Base-by-base conservation (phyloP, 495 filamentous ascomycete species). In the Talaromyces trachyspermus region DNA sequence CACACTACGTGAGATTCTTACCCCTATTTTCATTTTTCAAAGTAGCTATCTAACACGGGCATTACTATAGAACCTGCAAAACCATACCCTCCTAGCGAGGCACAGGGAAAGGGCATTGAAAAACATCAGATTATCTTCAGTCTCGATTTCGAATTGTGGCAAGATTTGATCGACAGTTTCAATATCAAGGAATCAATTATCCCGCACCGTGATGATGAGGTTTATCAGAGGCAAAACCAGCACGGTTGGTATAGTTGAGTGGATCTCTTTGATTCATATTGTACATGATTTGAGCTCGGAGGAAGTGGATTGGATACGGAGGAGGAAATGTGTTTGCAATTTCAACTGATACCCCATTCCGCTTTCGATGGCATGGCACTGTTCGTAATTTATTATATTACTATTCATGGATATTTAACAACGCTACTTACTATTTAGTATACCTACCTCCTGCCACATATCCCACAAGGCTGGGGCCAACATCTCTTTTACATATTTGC, bases 91-190 rank as follows among this genome's bases (percentile, higher is more conserved):
- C 61, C 70, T 1, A 59, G 58, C 32, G 70, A 75, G 51, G 60
- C 77, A 5, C 66, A 74, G 43, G 61, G 68, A 30, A 62, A 67
- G 43, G 70, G 70, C 4, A 63, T 77, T 5, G 72, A 79, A 46
- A 83, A 86, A 54, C 84, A 88, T 49, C 90, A 96, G 61, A 84
- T 87, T 17, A 80, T 96, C 23, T 81, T 94, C 62, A 81, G 81
- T 27, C 72, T 98, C 30, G 88, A 95, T 55, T 89, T 85, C 70
- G 76, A 76, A 1, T 85, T 75, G 0, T 98, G 92, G 92, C 60
- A 78, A 46, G 76, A 88, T 4, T 64, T 94, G 23, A 81, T 91
- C 26, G 64, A 84, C 3, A 73, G 71, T 0, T 95, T 88, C 54
- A 65, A 82, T 22, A 89, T 96, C 54, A 74, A 73, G 8, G 69